Evolutionary conservation across 306 rosid genomes (phyloP).

Genomic region (Trifolium dubium): DNA sequence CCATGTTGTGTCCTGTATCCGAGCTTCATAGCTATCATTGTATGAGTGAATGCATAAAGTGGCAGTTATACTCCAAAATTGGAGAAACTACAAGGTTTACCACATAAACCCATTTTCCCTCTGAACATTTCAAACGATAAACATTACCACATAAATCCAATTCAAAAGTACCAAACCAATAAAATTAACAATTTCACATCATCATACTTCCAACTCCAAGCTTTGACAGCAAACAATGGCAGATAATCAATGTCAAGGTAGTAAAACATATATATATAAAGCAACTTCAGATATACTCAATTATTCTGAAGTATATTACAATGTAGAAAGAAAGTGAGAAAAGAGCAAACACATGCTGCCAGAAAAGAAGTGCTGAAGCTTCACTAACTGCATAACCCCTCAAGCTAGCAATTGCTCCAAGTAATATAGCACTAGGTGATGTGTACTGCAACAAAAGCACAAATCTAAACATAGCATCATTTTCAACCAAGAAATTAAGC

Average conservation of each 20-base stretch:
- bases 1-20: too few species aligned
- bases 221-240: slow-evolving; percentile 15
- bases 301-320: slow-evolving; percentile 67
- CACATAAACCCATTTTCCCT: too few species aligned
- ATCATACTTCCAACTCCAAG: neutral
- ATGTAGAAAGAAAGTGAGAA: slow-evolving; percentile 77
- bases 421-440: slow-evolving; percentile 82
- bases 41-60: too few species aligned
- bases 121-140: neutral
- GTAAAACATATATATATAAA: neutral
- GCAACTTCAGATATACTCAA: slow-evolving; percentile 48
- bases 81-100: too few species aligned
- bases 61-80: too few species aligned
- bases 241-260: neutral
- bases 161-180: slow-evolving; percentile 7
- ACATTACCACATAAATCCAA: neutral
- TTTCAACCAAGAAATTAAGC: slow-evolving; percentile 59
- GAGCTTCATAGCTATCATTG: too few species aligned
- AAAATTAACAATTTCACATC: neutral
- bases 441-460: slow-evolving; percentile 87
- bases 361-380: slow-evolving; percentile 87
- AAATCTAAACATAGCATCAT: slow-evolving; percentile 70
- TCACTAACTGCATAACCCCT: slow-evolving; percentile 91
- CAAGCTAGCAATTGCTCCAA: slow-evolving; percentile 90
- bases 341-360: slow-evolving; percentile 89